Evolutionary conservation across 345 rosid genomes (phyloP).

Genomic region (Salix arbutifolia): DNA sequence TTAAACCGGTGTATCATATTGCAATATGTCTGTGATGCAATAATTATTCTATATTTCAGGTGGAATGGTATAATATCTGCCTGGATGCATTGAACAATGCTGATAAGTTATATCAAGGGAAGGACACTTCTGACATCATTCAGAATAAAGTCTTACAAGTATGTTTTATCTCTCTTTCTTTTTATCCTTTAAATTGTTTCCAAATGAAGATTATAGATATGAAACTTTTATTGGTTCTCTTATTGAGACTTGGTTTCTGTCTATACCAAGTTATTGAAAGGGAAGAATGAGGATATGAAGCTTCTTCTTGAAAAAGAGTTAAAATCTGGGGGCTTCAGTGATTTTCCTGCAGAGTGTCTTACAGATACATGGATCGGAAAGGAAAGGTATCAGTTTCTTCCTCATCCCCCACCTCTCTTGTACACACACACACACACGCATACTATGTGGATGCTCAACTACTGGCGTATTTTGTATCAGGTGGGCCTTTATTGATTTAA

Average conservation of each 20-base stretch:
- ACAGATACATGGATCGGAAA: constrained; percentile 95
- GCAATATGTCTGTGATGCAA: constrained; percentile 5
- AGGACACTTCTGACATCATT: constrained; percentile 62
- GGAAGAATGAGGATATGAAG: constrained; percentile 68
- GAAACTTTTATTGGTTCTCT: background rate
- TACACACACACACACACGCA: background rate
- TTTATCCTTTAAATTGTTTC: background rate
- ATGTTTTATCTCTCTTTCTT: constrained; percentile 11
- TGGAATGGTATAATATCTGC: constrained; percentile 78
- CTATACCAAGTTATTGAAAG: constrained; percentile 53
- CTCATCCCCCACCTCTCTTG: constrained; percentile 1
- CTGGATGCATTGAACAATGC: constrained; percentile 62
- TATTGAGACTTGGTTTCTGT: constrained; percentile 10
- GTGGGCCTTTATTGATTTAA: constrained; percentile 94
- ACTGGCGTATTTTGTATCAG: constrained; percentile 34
- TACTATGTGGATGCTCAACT: background rate
- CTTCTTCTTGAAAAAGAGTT: constrained; percentile 54
- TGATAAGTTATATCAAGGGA: constrained; percentile 64
- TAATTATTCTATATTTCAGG: constrained; percentile 35
- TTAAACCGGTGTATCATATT: background rate
- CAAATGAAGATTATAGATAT: background rate
- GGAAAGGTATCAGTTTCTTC: constrained; percentile 61
- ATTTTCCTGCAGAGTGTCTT: constrained; percentile 76
- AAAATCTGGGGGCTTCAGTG: constrained; percentile 65
- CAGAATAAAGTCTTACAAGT: constrained; percentile 79